Evolutionary conservation across 352 stramenopile genomes (phyloP), one percentile per base, ranked within the genome.

Genomic region (Aphanomyces cochlioides): DNA sequence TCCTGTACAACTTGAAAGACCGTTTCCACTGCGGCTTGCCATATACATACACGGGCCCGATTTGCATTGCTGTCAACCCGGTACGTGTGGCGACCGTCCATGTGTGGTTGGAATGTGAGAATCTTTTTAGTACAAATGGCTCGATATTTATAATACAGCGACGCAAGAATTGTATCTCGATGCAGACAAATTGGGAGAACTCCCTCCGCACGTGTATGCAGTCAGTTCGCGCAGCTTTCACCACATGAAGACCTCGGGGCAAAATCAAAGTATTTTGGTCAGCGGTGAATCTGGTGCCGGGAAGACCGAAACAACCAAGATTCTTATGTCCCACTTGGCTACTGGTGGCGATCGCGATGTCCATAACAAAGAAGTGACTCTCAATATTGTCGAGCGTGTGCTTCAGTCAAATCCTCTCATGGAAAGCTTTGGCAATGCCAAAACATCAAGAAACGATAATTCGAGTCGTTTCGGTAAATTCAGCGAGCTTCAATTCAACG

Each of bases 11-110:
- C 79, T 81, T 97, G 43, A 89, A 93, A 75, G 77, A 86, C 60
- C 84, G 91, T 57, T 96, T 95, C 76, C 79, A 95, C 72, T 78
- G 79, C 60, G 79, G 90, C 60, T 88, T 96, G 72, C 96, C 96
- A 0, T 99, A 99, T 83, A 98, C 96, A 54, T 96, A 97, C 75
- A 98, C 96, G 19, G 96, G 96, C 47, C 89, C 97, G 28, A 98
- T 99, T 79, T 95, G 98, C 74, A 97, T 99, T 69, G 96, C 96
- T 28, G 92, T 98, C 39, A 99, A 99, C 77, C 96, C 96, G 43
- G 87, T 95, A 92, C 74, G 87, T 90, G 21, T 15, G 28, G 28
- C 28, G 28, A 34, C 28, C 17, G 13, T 38, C 64, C n/a, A 37
- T 67, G 17, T 66, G 36, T 40, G n/a, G n/a, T 10, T 73, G 7